Conservation (phyloP, 768 basidiomycete species). For the Rhodotorula toruloides region DNA sequence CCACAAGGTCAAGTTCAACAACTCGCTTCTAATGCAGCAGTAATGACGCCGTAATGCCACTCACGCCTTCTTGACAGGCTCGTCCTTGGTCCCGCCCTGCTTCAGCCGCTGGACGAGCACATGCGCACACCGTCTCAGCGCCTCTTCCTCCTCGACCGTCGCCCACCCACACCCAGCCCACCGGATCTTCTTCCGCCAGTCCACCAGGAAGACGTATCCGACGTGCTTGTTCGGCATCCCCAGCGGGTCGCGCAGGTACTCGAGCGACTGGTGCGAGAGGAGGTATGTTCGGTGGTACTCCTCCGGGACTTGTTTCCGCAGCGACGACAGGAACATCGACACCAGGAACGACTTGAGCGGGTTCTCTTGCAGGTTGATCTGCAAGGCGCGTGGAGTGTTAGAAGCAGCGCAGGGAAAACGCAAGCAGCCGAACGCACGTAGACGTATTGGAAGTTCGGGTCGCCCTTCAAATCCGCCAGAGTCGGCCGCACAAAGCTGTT, state of each 20-base stretch:
- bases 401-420: not conserved
- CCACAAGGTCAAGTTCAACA: too few species aligned
- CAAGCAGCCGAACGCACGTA: conserved; percentile 36
- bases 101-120: conserved; percentile 45
- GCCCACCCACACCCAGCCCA: conserved; percentile 92
- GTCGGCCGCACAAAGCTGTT: conserved; percentile 57
- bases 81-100: not conserved
- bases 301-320: conserved; percentile 63
- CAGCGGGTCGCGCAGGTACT: conserved; percentile 73
- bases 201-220: conserved; percentile 87
- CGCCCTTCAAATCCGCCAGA: conserved; percentile 42
- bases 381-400: conserved; percentile 55
- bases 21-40: too few species aligned
- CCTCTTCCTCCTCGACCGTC: conserved; percentile 62
- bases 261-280: conserved; percentile 75
- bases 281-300: conserved; percentile 67
- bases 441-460: conserved; percentile 44
- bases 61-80: not conserved
- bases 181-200: conserved; percentile 72
- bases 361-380: conserved; percentile 91
- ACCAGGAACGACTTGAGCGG: conserved; percentile 84
- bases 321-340: conserved; percentile 69
- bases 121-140: conserved; percentile 55
- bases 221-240: conserved; percentile 85
- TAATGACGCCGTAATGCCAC: not conserved